Evolutionary conservation across 2,329 filamentous ascomycete genomes (phyloP).

Genomic region (Botrytis paeoniae): DNA sequence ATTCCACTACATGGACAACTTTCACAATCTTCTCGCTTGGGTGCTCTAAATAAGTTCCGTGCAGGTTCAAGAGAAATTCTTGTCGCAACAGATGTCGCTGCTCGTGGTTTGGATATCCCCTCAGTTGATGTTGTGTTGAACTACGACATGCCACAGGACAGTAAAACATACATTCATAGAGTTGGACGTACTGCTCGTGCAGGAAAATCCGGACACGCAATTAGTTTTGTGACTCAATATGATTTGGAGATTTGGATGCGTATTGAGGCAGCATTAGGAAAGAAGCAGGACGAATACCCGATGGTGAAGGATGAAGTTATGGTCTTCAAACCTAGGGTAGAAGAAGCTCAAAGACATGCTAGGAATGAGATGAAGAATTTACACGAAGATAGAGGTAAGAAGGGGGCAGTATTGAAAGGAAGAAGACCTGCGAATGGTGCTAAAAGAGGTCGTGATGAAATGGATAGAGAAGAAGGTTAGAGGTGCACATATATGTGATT

Average conservation of each 20-base stretch:
- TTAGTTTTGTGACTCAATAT: slow-evolving; percentile 83
- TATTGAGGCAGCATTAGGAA: slow-evolving; percentile 79
- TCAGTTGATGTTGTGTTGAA: slow-evolving; percentile 87
- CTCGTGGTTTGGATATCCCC: slow-evolving; percentile 88
- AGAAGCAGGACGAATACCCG: slow-evolving; percentile 68
- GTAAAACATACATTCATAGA: slow-evolving; percentile 87
- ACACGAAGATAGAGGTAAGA: slow-evolving; percentile 61
- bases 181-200: slow-evolving; percentile 86
- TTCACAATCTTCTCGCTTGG: slow-evolving; percentile 80
- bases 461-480: slow-evolving; percentile 40
- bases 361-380: slow-evolving; percentile 78
- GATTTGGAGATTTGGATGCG: slow-evolving; percentile 77
- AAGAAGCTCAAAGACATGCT: slow-evolving; percentile 79
- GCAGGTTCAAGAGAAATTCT: slow-evolving; percentile 78
- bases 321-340: slow-evolving; percentile 72
- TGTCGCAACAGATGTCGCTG: slow-evolving; percentile 90
- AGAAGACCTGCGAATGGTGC: slow-evolving; percentile 47
- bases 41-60: slow-evolving; percentile 87
- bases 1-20: slow-evolving; percentile 93
- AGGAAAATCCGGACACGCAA: slow-evolving; percentile 77
- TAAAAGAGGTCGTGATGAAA: slow-evolving; percentile 51
- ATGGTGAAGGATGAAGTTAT: slow-evolving; percentile 80
- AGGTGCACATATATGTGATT: background rate
- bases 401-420: slow-evolving; percentile 46
- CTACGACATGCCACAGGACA: slow-evolving; percentile 78